Evolutionary conservation across 2,329 filamentous ascomycete species (phyloP).

Genomic region (Aquanectria penicillioides): DNA sequence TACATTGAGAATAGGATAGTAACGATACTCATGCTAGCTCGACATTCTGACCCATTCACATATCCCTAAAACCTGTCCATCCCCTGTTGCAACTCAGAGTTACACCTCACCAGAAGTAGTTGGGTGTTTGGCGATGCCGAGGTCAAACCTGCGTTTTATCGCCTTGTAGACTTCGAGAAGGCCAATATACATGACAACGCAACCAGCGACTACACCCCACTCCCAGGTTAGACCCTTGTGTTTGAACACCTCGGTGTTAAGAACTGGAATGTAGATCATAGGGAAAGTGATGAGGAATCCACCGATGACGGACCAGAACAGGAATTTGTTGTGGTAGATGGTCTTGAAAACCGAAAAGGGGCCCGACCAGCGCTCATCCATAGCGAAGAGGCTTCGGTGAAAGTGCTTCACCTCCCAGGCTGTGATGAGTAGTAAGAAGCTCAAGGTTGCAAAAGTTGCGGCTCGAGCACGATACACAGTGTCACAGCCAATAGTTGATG

Average conservation of each 20-base stretch:
- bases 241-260: constrained; percentile 75
- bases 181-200: constrained; percentile 67
- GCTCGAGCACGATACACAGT: constrained; percentile 72
- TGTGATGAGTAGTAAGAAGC: constrained; percentile 73
- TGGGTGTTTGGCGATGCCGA: constrained; percentile 45
- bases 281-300: constrained; percentile 70
- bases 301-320: constrained; percentile 70
- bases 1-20: constrained; percentile 44
- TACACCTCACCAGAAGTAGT: constrained; percentile 34
- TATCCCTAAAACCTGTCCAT: constrained; percentile 46
- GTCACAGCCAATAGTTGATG: constrained; percentile 60
- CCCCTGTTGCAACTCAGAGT: constrained; percentile 7
- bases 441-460: constrained; percentile 75
- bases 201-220: constrained; percentile 74
- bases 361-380: constrained; percentile 64
- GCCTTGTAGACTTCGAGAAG: constrained; percentile 78
- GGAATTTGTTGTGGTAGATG: constrained; percentile 75
- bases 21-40: constrained; percentile 39
- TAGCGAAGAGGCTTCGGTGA: constrained; percentile 74
- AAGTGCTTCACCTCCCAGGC: constrained; percentile 81
- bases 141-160: constrained; percentile 62
- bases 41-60: constrained; percentile 38
- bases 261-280: constrained; percentile 72
- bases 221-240: constrained; percentile 76
- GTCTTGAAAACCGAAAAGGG: constrained; percentile 64